Evolutionary conservation across 371 early-diverging fungal genomes (phyloP), one percentile per base, ranked within the genome.

Genomic region (Rhizopus stolonifer): DNA sequence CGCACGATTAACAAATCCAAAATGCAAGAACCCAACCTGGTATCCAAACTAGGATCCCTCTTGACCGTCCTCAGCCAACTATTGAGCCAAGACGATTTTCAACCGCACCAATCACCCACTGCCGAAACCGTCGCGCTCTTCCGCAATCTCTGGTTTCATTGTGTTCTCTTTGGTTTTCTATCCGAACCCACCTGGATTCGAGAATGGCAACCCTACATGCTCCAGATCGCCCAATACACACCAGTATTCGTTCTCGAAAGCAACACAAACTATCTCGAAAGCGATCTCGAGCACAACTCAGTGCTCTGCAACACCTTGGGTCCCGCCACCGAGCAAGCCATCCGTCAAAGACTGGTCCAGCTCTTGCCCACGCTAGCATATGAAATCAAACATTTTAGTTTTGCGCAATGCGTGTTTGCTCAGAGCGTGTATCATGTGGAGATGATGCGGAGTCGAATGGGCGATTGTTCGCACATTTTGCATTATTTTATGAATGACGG

Each of bases 111-210:
- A 15, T 69, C 69, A 2, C 78, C 86, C 1, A 75, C 75, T 17
- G 80, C 81, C 15, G 93, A 91, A 45, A 70, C 83, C 4, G 80
- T 83, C 0, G 68, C 81, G 29, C 69, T 88, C 14, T 93, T 92
- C 77, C 82, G 96, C 29, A 92, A 92, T 60, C 72, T 88, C 13
- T 97, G 98, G 98, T 87, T 95, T 60, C 88, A 91, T 50, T 81
- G 91, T 52, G 86, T 94, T 5, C 61, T 91, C 5, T 87, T 83
- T 67, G 88, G 92, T 1, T 86, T 90, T 54, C 76, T 88, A n/a
- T 80, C 85, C 4, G 88, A 91, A 34, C 80, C 88, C 2, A 70
- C 80, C 8, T 94, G 93, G 87, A 81, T 87, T 24, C 80, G 80
- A 9, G 86, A 81, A 58, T 94, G 94, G 88, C 72, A 81, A 49